phyloP scores from a whole-genome alignment of 2,329 filamentous ascomycete genomes.

The Niveomyces coronatus region DNA sequence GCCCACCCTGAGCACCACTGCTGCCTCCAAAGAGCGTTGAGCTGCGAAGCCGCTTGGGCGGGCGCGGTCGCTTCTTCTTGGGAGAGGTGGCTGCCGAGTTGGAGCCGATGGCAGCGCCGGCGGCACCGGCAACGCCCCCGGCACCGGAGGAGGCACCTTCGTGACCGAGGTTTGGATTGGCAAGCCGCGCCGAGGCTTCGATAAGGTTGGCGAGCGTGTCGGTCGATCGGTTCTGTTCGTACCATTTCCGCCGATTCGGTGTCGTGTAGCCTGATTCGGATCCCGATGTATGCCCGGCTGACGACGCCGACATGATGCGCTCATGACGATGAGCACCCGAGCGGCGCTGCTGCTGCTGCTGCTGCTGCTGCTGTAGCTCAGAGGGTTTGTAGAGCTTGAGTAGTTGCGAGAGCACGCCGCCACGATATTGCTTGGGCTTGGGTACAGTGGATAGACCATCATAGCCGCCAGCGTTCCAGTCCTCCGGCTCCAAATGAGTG shows the following conservation, averaged over 20 bases:
- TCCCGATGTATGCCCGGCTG: slow-evolving; percentile 6
- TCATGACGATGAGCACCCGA: slow-evolving; percentile 10
- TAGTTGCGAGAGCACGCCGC: slow-evolving; percentile 35
- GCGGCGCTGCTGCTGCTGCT: slow-evolving; percentile 10
- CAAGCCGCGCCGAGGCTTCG: slow-evolving; percentile 34
- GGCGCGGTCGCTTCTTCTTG: slow-evolving; percentile 24
- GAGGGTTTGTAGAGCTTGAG: slow-evolving; percentile 35
- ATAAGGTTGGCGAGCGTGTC: slow-evolving; percentile 37
- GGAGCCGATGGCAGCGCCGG: slow-evolving; percentile 10
- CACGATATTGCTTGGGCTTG: slow-evolving; percentile 30
- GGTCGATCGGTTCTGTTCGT: slow-evolving; percentile 35
- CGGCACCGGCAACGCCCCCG: slow-evolving; percentile 10
- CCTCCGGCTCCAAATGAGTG: slow-evolving; percentile 16
- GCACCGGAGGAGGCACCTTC: too few relatives aligned
- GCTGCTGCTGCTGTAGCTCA: slow-evolving; percentile 16
- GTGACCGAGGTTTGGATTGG: slow-evolving; percentile 22
- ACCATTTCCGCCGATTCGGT: slow-evolving; percentile 36
- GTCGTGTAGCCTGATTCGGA: slow-evolving; percentile 28
- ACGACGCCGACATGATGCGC: slow-evolving; percentile 13
- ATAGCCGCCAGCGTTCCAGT: slow-evolving; percentile 28
- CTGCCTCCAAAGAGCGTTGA: slow-evolving; percentile 27
- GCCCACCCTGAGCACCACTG: too few relatives aligned
- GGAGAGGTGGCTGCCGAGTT: slow-evolving; percentile 5
- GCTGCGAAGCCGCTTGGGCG: slow-evolving; percentile 17
- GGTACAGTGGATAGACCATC: slow-evolving; percentile 32